A percentile compares a stretch with the other conserved stretches of the same genome.
Conservation (phyloP, 306 rosid genomes). For the Datisca glomerata region DNA sequence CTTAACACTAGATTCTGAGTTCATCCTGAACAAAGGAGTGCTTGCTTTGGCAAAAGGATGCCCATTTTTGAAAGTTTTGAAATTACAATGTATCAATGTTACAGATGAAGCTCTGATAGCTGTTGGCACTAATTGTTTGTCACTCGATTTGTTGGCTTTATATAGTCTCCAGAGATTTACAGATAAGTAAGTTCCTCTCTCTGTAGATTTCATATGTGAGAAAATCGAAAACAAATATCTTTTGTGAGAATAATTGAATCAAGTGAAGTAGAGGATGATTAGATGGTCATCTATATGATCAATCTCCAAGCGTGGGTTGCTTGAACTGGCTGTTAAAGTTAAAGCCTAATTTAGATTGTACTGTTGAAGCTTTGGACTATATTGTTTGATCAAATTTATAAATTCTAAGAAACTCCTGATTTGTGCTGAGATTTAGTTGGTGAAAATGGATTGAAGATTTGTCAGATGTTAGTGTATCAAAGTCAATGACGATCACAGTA, state of each 20-base stretch:
- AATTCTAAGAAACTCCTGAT: too few relatives aligned
- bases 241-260: not conserved
- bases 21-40: conserved; percentile 68
- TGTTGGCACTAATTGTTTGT: conserved; percentile 56
- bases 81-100: conserved; percentile 75
- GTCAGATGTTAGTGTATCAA: too few relatives aligned
- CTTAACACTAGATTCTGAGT: conserved; percentile 77
- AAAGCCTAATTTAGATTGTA: too few relatives aligned
- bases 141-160: conserved; percentile 63
- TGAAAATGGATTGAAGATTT: too few relatives aligned
- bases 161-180: conserved; percentile 83
- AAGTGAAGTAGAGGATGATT: not conserved
- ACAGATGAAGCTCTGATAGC: conserved; percentile 80
- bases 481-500: too few relatives aligned
- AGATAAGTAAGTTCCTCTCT: conserved; percentile 50
- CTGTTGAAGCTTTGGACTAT: too few relatives aligned
- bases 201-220: not conserved
- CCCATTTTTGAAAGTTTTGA: conserved; percentile 57
- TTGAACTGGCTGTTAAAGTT: not conserved
- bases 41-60: conserved; percentile 75
- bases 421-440: too few relatives aligned
- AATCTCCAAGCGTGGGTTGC: not conserved
- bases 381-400: too few relatives aligned
- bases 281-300: not conserved
- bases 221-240: too few relatives aligned